phyloP scores from a whole-genome alignment of 2,329 filamentous ascomycete genomes.

The Westerdykella sp. region DNA sequence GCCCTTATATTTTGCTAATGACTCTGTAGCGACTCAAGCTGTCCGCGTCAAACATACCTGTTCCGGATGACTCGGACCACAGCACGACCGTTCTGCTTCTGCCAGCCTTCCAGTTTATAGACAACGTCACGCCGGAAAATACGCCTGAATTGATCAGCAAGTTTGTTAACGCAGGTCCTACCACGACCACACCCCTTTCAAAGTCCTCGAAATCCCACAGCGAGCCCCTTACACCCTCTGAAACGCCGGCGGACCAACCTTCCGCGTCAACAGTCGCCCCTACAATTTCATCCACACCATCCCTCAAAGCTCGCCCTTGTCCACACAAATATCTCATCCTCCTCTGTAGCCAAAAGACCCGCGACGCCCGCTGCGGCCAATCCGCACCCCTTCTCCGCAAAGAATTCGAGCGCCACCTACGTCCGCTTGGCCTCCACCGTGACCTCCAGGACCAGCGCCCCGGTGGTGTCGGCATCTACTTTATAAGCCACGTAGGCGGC shows the following conservation, averaged over 20 bases:
- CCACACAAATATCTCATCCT: slow-evolving; percentile 84
- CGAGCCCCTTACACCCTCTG: slow-evolving; percentile 10
- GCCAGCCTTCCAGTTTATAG: slow-evolving; percentile 74
- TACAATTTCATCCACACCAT: slow-evolving; percentile 4
- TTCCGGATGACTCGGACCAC: slow-evolving; percentile 59
- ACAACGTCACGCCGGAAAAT: slow-evolving; percentile 71
- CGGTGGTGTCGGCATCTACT: slow-evolving; percentile 91
- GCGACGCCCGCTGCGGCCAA: slow-evolving; percentile 90
- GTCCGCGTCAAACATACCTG: slow-evolving; percentile 84
- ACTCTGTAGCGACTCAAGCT: slow-evolving; percentile 68
- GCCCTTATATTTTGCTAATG: neutral
- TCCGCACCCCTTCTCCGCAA: slow-evolving; percentile 81
- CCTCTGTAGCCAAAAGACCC: slow-evolving; percentile 89
- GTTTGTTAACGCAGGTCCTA: slow-evolving; percentile 66
- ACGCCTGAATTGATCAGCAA: slow-evolving; percentile 65
- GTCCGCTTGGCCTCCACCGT: slow-evolving; percentile 75
- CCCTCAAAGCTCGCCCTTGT: slow-evolving; percentile 57
- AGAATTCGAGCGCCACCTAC: slow-evolving; percentile 84
- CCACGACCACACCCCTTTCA: slow-evolving; percentile 60
- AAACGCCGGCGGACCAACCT: slow-evolving; percentile 1
- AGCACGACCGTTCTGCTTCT: slow-evolving; percentile 73
- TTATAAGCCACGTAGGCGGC: slow-evolving; percentile 91
- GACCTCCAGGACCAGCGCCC: slow-evolving; percentile 84
- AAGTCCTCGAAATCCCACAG: slow-evolving; percentile 12
- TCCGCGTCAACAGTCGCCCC: slow-evolving; percentile 12